Base-by-base conservation (phyloP, 139 green algal species). In the Coelastrella sp. region DNA sequence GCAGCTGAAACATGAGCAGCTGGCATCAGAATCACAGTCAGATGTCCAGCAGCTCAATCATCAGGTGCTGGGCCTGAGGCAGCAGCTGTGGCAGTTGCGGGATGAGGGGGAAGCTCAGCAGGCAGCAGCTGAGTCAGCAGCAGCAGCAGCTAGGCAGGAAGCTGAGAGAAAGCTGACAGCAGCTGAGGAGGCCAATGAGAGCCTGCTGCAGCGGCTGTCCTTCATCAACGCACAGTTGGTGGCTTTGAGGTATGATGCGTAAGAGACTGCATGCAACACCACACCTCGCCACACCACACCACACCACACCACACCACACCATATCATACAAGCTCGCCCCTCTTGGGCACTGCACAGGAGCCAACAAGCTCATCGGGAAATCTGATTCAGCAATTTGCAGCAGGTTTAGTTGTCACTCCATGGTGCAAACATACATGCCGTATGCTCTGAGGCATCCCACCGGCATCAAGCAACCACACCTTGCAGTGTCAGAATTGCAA, bases 141-240 rank as follows among this genome's bases (percentile, higher is more conserved):
- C 73, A 57, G 25, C 58, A 7, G 25, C 12, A 74, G 85, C 73
- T 22, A 15, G 24, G 1, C 73, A 66, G 22, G 85, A 74, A 10
- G 25, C 68, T n/a, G 74, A 84, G 8, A 17, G 15, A 1, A 76
- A 76, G 85, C 17, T 68, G n/a, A 6, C 15, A 12, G 85, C 85
- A 75, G 85, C 73, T 22, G 73, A 90, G 58, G 74, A 83, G n/a
- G 58, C 73, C 5, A 27, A 17, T 14, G 10, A 76, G 15, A 63
- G 27, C 1, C 17, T 90, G 85, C 73, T 49, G 85, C 58, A 90
- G 73, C 85, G 85, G 11, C 10, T 90, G 74, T 59, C 8, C 11
- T 84, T 90, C 25, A 14, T 90, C 22, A 74, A 74, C 19, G 74
- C 85, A 27, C 85, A 90, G 58, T 60, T 90, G n/a, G 1, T 24